Evolutionary conservation across 163 green algal genomes (phyloP).

Genomic region (Coccomyxa subellipsoidea): DNA sequence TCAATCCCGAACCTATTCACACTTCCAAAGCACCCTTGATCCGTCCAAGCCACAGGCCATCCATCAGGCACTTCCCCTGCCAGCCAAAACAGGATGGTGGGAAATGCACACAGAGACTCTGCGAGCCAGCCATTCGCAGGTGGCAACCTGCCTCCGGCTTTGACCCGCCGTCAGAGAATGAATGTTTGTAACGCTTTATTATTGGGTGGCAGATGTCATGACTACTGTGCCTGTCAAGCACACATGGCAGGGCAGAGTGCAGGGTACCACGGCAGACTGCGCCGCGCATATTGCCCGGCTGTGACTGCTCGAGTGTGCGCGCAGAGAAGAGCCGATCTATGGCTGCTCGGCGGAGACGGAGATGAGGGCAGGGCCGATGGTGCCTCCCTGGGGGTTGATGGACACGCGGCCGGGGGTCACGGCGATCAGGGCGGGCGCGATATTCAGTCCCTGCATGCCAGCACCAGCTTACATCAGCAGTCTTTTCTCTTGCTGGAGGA

Average conservation of each 20-base stretch:
- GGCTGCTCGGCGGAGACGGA: background rate
- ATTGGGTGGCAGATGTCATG: no score
- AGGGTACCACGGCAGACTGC: background rate
- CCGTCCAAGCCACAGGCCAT: no score
- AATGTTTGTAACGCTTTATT: no score
- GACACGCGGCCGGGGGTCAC: background rate
- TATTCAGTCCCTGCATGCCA: background rate
- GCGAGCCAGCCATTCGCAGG: no score
- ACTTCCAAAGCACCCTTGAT: background rate
- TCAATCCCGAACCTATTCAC: background rate
- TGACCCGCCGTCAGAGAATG: no score
- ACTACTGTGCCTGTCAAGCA: no score
- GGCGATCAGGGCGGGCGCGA: slow-evolving; percentile 2
- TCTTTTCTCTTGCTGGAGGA: no score
- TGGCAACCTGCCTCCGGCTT: no score
- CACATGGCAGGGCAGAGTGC: no score
- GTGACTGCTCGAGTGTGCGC: no score
- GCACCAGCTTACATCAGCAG: no score
- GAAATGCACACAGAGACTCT: background rate
- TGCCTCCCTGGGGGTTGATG: slow-evolving; percentile 3
- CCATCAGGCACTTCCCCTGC: background rate
- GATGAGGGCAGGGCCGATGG: slow-evolving; percentile 1
- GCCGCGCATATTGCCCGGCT: no score
- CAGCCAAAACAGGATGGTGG: background rate
- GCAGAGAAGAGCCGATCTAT: background rate